Percentiles rank a stretch among this genome's conserved stretches.
These are phyloP conservation scores for Candida argentea DNA, from an alignment of 805 yeast species.

Conservation along the genomic window DNA sequence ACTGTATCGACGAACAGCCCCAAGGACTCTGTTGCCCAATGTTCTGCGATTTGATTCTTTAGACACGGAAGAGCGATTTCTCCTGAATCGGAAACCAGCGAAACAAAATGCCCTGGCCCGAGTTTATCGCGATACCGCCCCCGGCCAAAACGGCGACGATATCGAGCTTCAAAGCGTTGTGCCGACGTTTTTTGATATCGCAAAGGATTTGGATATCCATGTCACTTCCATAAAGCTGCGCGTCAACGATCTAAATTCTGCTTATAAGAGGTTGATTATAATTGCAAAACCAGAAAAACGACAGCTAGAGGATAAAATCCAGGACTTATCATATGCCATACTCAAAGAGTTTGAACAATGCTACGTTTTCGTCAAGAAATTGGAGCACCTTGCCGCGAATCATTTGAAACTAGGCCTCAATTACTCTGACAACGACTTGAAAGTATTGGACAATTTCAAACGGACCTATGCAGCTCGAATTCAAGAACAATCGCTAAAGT, in stretches of 20 bases:
- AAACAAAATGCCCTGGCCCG: conserved; percentile 10
- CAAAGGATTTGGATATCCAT: conserved; percentile 59
- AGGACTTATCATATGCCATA: conserved; percentile 61
- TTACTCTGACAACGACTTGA: conserved; percentile 38
- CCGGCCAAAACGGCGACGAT: conserved; percentile 5
- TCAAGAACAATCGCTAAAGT: conserved; percentile 67
- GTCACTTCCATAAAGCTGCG: conserved; percentile 42
- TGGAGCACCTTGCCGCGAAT: conserved; percentile 34
- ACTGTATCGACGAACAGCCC: conserved; percentile 83
- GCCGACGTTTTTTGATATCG: conserved; percentile 69
- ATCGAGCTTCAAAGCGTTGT: conserved; percentile 47
- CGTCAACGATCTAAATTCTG: conserved; percentile 49
- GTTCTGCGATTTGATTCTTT: conserved; percentile 25
- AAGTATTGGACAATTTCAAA: conserved; percentile 70
- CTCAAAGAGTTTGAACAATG: conserved; percentile 72
- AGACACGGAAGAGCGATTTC: conserved; percentile 55
- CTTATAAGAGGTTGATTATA: conserved; percentile 73
- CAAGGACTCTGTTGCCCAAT: conserved; percentile 33
- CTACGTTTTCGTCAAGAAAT: conserved; percentile 63
- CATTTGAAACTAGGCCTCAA: conserved; percentile 31
- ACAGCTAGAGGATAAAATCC: conserved; percentile 68
- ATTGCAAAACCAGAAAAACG: conserved; percentile 84
- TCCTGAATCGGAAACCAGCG: conserved; percentile 16
- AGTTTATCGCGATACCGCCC: no score
- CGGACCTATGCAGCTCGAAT: conserved; percentile 77